Evolutionary conservation across 2,329 filamentous ascomycete species (phyloP).

Genomic region (Colletotrichum sp.): DNA sequence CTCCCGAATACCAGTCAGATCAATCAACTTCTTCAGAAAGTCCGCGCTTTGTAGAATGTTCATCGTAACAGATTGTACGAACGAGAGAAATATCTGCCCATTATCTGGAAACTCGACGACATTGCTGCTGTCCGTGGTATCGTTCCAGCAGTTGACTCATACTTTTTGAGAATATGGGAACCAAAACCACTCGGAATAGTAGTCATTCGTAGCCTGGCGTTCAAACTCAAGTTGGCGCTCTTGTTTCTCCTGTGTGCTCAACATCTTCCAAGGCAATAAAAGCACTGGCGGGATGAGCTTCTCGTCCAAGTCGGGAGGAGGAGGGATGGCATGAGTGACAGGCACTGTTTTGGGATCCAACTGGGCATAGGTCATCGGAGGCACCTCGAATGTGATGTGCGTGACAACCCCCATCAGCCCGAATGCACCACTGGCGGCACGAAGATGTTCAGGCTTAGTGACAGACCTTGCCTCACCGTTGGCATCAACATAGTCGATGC

Average conservation of each 20-base stretch:
- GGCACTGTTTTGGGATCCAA: constrained; percentile 47
- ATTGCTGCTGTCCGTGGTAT: constrained; percentile 31
- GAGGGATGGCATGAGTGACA: constrained; percentile 46
- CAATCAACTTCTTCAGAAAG: constrained; percentile 28
- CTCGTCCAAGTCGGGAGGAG: constrained; percentile 31
- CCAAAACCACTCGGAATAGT: constrained; percentile 56
- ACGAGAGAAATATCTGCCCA: constrained; percentile 35
- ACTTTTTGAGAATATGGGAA: constrained; percentile 47
- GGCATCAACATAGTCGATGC: constrained; percentile 51
- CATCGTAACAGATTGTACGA: constrained; percentile 24
- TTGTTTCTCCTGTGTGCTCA: constrained; percentile 34
- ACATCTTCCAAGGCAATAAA: constrained; percentile 33
- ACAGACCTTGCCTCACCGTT: constrained; percentile 45
- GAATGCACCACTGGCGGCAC: constrained; percentile 48
- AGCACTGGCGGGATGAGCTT: constrained; percentile 35
- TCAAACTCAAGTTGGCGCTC: constrained; percentile 40
- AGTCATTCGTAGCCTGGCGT: constrained; percentile 39
- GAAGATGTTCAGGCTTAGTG: constrained; percentile 39
- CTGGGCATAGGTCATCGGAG: constrained; percentile 51
- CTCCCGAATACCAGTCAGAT: constrained; percentile 10
- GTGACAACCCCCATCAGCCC: constrained; percentile 53
- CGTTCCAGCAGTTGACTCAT: constrained; percentile 33
- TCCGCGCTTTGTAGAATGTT: constrained; percentile 22
- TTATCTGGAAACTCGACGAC: constrained; percentile 40
- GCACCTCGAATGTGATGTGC: constrained; percentile 50